Evolutionary conservation across 345 rosid genomes (phyloP).

Genomic region (Dimocarpus longan): DNA sequence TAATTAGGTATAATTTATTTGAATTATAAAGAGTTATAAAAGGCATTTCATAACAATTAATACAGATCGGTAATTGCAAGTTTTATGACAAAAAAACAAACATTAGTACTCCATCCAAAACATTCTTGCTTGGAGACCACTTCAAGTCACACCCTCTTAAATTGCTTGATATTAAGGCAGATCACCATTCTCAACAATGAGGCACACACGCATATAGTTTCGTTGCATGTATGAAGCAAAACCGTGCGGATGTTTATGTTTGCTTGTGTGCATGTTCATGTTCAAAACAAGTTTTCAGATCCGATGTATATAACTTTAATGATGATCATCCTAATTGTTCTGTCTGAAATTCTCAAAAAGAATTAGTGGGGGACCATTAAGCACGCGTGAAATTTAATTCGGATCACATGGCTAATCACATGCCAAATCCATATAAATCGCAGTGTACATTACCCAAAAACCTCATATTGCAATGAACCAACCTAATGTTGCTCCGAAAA

Average conservation of each 20-base stretch:
- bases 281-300: too few species aligned
- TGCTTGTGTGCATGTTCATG: too few species aligned
- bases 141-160: neutral
- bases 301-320: too few species aligned
- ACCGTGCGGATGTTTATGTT: neutral
- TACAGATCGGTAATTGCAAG: neutral
- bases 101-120: neutral
- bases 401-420: conserved; percentile 30
- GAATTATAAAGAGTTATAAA: too few species aligned
- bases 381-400: conserved; percentile 9
- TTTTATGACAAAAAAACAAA: neutral
- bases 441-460: conserved; percentile 1
- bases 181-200: neutral
- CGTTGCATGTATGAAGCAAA: neutral
- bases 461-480: neutral
- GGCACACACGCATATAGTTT: neutral
- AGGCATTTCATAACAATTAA: too few species aligned
- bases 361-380: conserved; percentile 1
- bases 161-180: neutral
- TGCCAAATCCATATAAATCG: conserved; percentile 19
- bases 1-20: too few species aligned
- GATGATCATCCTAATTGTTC: too few species aligned
- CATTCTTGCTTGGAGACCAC: neutral
- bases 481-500: neutral
- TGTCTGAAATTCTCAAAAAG: neutral